Conservation (phyloP, 2,329 filamentous ascomycete genomes). For the Calonectria pauciramosa region DNA sequence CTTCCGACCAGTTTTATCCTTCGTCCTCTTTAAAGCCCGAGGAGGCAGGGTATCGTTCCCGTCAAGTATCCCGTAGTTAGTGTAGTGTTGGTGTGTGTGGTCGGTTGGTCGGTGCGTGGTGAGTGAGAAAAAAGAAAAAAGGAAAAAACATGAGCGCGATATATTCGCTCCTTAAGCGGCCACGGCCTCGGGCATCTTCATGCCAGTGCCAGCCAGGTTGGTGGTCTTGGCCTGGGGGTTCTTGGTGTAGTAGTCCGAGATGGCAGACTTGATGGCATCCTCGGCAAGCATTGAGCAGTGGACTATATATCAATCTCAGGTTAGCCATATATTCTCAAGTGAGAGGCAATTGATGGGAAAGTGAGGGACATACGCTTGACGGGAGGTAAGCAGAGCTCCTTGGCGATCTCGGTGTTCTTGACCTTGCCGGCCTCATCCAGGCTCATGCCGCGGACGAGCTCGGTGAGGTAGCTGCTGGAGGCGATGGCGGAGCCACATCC, state of each 20-base stretch:
- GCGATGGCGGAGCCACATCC: slow-evolving; percentile 96
- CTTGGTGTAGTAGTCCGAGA: slow-evolving; percentile 91
- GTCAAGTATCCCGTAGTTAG: slow-evolving; percentile 33
- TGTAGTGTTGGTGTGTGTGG: slow-evolving; percentile 25
- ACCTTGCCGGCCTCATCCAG: slow-evolving; percentile 93
- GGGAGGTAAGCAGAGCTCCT: slow-evolving; percentile 90
- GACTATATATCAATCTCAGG: slow-evolving; percentile 64
- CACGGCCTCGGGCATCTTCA: slow-evolving; percentile 66
- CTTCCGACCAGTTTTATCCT: slow-evolving; percentile 17
- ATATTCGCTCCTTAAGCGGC: slow-evolving; percentile 40
- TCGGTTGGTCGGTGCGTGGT: slow-evolving; percentile 18
- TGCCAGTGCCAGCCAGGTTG: slow-evolving; percentile 81
- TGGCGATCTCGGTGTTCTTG: slow-evolving; percentile 97
- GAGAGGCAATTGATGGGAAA: slow-evolving; percentile 14
- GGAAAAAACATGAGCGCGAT: not conserved
- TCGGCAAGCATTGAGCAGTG: slow-evolving; percentile 95
- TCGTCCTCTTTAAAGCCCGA: slow-evolving; percentile 38
- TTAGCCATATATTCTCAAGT: slow-evolving; percentile 43
- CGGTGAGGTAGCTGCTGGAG: slow-evolving; percentile 93
- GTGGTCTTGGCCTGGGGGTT: slow-evolving; percentile 82
- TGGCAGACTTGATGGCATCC: slow-evolving; percentile 92
- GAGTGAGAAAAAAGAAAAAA: not conserved
- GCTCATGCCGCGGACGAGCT: slow-evolving; percentile 94
- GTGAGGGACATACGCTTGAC: slow-evolving; percentile 79
- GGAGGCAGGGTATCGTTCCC: slow-evolving; percentile 46